phyloP scores from a whole-genome alignment of 495 filamentous ascomycete genomes.

The Penicillium tannophilum region DNA sequence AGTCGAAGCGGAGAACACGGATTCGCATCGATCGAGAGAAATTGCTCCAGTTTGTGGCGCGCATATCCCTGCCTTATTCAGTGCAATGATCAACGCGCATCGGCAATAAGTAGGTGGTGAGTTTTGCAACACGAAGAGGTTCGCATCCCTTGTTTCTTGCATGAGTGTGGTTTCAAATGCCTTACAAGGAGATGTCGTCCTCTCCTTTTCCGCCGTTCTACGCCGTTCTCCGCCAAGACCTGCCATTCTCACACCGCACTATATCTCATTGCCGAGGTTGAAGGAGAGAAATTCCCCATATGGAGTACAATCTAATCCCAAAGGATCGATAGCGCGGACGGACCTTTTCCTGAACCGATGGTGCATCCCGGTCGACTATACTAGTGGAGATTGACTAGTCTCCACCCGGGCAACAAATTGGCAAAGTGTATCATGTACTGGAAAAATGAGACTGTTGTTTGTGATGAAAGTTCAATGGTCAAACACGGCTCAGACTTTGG shows the following conservation, averaged over 20 bases:
- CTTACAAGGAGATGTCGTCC: neutral
- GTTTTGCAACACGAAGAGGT: neutral
- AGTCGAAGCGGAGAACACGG: slow-evolving; percentile 10
- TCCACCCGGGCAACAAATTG: neutral
- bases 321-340: neutral
- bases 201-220: neutral
- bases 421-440: neutral
- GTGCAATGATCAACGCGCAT: no score
- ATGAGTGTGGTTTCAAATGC: neutral
- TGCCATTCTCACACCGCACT: no score
- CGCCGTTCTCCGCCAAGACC: neutral
- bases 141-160: slow-evolving; percentile 1
- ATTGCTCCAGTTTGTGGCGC: neutral
- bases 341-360: neutral
- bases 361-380: neutral
- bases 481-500: slow-evolving; percentile 1
- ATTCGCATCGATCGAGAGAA: slow-evolving; percentile 2
- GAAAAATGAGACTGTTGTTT: neutral
- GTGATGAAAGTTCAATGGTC: slow-evolving; percentile 9
- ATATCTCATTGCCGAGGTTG: neutral
- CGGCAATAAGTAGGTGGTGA: neutral
- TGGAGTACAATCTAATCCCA: neutral
- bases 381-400: neutral
- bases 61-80: neutral
- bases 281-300: neutral